phyloP scores from a whole-genome alignment of 371 early-diverging fungal species.

The Synchytrium microbalum region DNA sequence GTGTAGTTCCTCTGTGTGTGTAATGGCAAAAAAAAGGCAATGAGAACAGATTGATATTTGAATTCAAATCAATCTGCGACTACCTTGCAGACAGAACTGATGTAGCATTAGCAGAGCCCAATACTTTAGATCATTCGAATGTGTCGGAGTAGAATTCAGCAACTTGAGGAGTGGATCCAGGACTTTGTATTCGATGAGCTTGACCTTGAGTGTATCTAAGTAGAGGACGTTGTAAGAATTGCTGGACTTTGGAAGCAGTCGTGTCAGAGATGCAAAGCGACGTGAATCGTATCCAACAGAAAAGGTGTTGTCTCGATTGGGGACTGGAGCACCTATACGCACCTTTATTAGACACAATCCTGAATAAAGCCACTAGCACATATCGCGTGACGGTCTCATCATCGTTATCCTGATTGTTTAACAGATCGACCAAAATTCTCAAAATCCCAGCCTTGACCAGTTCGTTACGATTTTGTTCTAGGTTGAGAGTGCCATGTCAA shows the following conservation, averaged over 20 bases:
- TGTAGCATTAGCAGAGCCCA: conserved; percentile 72
- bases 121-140: conserved; percentile 68
- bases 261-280: no score
- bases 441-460: conserved; percentile 55
- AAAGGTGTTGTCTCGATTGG: no score
- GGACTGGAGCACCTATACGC: no score
- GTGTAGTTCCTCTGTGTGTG: conserved; percentile 48
- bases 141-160: conserved; percentile 44
- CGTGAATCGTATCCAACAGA: background rate
- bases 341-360: conserved; percentile 59
- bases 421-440: conserved; percentile 49
- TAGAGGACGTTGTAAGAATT: background rate
- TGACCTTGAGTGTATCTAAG: conserved; percentile 44
- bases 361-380: conserved; percentile 62
- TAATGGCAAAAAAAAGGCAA: background rate
- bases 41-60: background rate
- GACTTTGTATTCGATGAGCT: conserved; percentile 53
- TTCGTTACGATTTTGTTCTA: conserved; percentile 50
- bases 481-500: background rate
- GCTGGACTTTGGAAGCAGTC: background rate
- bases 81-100: conserved; percentile 62
- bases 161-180: conserved; percentile 52
- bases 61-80: conserved; percentile 4
- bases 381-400: conserved; percentile 52
- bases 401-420: conserved; percentile 42